Percentiles rank a stretch among this genome's conserved stretches.
Evolutionary conservation across 176 grass and related monocot species (phyloP).

Genomic region (Musa beccarii): DNA sequence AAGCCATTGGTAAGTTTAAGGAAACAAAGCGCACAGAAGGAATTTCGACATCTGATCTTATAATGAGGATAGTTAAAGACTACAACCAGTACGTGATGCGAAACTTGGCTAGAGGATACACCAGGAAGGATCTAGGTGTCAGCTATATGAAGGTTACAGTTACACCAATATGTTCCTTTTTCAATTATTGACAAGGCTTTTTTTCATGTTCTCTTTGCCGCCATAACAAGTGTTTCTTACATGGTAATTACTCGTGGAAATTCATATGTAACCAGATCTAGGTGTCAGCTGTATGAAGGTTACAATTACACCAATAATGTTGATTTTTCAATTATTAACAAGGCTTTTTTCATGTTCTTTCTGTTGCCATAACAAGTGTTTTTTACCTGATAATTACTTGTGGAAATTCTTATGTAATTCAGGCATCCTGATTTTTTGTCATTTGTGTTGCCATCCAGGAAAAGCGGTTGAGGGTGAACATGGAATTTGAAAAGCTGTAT

Average conservation of each 20-base stretch:
- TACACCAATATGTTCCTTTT: not conserved
- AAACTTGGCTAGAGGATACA: conserved; percentile 89
- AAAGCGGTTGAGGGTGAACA: conserved; percentile 86
- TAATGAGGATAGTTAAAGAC: conserved; percentile 96
- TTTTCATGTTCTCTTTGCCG: too few relatives aligned
- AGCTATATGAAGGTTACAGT: conserved; percentile 73
- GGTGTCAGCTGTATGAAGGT: conserved; percentile 91
- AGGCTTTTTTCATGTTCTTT: not conserved
- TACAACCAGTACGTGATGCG: conserved; percentile 98
- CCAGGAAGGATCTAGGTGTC: conserved; percentile 88
- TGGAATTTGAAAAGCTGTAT: conserved; percentile 76
- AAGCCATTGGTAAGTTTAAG: conserved; percentile 79
- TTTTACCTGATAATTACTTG: too few relatives aligned
- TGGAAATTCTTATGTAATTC: too few relatives aligned
- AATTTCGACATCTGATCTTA: conserved; percentile 95
- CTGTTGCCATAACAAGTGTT: too few relatives aligned
- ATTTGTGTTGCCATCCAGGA: conserved; percentile 40
- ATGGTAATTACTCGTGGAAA: too few relatives aligned
- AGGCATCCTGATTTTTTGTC: conserved; percentile 1
- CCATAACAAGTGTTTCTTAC: too few relatives aligned
- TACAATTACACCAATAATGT: not conserved
- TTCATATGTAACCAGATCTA: conserved; percentile 32
- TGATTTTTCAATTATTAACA: not conserved
- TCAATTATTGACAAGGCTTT: not conserved
- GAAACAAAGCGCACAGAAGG: conserved; percentile 91